These are phyloP conservation scores for Monosporascus sp. DNA, from an alignment of 2,329 filamentous ascomycete species.

Conservation along the genomic window DNA sequence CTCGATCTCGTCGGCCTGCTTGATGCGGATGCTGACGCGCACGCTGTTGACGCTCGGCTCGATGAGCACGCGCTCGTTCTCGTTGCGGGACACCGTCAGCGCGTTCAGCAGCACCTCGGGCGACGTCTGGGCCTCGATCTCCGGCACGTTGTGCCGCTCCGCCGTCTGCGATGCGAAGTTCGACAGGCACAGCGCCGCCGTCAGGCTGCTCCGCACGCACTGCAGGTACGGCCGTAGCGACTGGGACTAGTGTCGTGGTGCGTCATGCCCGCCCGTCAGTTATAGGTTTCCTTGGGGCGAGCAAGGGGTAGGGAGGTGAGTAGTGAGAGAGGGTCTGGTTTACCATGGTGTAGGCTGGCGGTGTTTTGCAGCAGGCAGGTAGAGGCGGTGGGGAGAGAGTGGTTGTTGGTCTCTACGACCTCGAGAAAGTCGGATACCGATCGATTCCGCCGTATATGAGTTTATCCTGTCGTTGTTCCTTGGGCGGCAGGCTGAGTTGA, in stretches of 20 bases:
- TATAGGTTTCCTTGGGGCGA: not conserved
- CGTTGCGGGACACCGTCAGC: slow-evolving; percentile 85
- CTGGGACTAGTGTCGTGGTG: slow-evolving; percentile 63
- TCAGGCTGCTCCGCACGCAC: slow-evolving; percentile 91
- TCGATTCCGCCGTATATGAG: not conserved
- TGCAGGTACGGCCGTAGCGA: slow-evolving; percentile 94
- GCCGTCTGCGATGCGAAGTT: slow-evolving; percentile 97
- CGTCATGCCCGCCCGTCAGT: slow-evolving; percentile 15
- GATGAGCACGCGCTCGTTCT: slow-evolving; percentile 94
- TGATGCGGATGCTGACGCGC: slow-evolving; percentile 96
- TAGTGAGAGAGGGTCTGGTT: slow-evolving; percentile 1
- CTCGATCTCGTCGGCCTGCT: slow-evolving; percentile 99
- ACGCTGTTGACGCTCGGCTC: slow-evolving; percentile 97
- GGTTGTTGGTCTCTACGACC: slow-evolving; percentile 7
- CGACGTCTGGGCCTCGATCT: slow-evolving; percentile 88
- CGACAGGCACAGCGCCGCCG: slow-evolving; percentile 85
- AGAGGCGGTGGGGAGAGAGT: not conserved
- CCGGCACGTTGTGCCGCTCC: slow-evolving; percentile 96
- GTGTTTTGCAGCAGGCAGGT: not conserved
- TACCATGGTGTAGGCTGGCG: slow-evolving; percentile 14
- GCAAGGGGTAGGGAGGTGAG: not conserved
- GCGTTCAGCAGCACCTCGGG: slow-evolving; percentile 93
- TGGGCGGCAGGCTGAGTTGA: not conserved
- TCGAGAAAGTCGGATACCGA: not conserved
- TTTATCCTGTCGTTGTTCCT: not conserved